Evolutionary conservation across 2,329 filamentous ascomycete species (phyloP).

Genomic region (Emmonsia crescens): DNA sequence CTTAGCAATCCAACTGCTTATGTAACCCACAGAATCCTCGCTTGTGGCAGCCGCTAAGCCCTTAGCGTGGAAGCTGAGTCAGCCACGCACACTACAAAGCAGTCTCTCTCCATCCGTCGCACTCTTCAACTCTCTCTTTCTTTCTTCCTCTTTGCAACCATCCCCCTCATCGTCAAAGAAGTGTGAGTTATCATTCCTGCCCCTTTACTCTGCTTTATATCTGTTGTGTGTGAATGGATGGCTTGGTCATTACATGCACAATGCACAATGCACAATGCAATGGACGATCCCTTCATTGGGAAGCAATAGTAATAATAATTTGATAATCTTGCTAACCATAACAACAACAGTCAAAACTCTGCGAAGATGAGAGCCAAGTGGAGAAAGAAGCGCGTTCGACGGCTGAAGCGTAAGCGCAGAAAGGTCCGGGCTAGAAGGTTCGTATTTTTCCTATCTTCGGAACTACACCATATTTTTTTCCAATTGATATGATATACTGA

Average conservation of each 20-base stretch:
- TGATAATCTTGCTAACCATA: conserved; percentile 7
- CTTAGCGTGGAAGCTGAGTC: conserved; percentile 29
- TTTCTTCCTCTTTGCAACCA: conserved; percentile 29
- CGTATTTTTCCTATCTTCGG: conserved; percentile 33
- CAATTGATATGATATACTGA: conserved; percentile 23
- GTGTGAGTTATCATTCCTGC: conserved; percentile 23
- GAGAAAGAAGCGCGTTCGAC: conserved; percentile 99
- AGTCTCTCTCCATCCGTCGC: conserved; percentile 21
- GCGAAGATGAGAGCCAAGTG: conserved; percentile 84
- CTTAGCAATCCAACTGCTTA: not conserved
- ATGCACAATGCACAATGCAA: not conserved
- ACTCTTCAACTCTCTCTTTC: conserved; percentile 18
- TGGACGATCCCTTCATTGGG: not conserved
- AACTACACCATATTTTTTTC: not conserved
- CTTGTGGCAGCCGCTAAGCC: conserved; percentile 19
- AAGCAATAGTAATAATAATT: not conserved
- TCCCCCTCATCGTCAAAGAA: conserved; percentile 36
- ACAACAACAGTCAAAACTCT: conserved; percentile 23
- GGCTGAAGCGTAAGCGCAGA: conserved; percentile 99
- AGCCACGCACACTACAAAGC: conserved; percentile 32
- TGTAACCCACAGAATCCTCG: conserved; percentile 6
- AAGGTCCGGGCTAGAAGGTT: conserved; percentile 98
- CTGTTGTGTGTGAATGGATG: not conserved
- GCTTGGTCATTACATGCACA: not conserved
- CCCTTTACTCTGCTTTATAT: not conserved